Percentiles rank a stretch among this genome's conserved stretches.
Conservation (phyloP, 495 filamentous ascomycete genomes). For the Penicillium tannophilum region DNA sequence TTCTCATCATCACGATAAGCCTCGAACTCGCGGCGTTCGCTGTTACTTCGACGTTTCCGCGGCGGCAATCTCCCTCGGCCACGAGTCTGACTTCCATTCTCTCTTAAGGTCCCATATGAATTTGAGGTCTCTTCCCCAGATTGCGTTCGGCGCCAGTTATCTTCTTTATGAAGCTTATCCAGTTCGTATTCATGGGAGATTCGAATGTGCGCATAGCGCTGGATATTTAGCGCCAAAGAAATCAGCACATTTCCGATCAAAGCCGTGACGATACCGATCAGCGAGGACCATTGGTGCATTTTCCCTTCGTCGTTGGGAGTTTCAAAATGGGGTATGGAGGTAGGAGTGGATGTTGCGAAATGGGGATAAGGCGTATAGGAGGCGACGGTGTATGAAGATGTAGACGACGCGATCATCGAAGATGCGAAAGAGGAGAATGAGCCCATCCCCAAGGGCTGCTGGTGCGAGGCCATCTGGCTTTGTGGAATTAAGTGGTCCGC, state of each 20-base stretch:
- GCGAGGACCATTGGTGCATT: constrained; percentile 78
- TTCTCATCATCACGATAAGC: constrained; percentile 34
- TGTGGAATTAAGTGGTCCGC: constrained; percentile 5
- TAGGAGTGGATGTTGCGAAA: constrained; percentile 12
- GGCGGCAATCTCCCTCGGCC: constrained; percentile 12
- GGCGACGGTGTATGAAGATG: no score
- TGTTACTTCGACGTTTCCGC: constrained; percentile 9
- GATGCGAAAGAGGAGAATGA: constrained; percentile 35
- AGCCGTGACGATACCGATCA: constrained; percentile 92
- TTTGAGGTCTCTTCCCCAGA: constrained; percentile 19
- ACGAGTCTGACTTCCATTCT: neutral
- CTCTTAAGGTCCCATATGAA: constrained; percentile 38
- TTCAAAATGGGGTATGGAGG: constrained; percentile 7
- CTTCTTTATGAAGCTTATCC: constrained; percentile 44
- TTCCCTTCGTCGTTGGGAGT: constrained; percentile 38
- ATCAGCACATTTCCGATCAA: constrained; percentile 92
- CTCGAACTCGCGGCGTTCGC: constrained; percentile 16
- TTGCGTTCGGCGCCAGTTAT: constrained; percentile 31
- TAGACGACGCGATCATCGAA: constrained; percentile 24
- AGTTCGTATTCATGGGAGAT: constrained; percentile 64
- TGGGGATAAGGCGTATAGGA: no score
- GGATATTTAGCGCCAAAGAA: constrained; percentile 91
- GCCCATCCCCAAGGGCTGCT: constrained; percentile 22
- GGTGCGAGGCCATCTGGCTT: constrained; percentile 23
- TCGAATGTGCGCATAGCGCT: constrained; percentile 91